Evolutionary conservation across 495 filamentous ascomycete species (phyloP), one percentile per base, ranked within the genome.

Genomic region (Aspergillus indologenus): DNA sequence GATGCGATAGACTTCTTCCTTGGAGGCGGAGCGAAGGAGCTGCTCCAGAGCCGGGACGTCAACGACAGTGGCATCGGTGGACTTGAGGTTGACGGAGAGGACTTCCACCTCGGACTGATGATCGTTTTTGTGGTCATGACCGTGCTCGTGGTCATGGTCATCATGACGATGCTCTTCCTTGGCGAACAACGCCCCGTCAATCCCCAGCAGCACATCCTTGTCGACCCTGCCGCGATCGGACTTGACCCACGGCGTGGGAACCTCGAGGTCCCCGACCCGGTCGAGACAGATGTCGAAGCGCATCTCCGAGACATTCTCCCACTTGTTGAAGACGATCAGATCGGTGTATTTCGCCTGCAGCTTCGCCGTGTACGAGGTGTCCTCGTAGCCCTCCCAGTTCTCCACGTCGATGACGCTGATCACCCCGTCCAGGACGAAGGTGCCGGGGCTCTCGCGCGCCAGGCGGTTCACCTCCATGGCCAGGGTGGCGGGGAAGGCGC

Each of bases 381-480:
- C 92, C 62, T 90, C 91, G 68, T 98, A 98, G 1, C 94, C 94
- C 61, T 84, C 79, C 92, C 92, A 98, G 71, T 98, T 98, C 81
- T 98, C 94, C 5, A 94, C 91, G 71, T 98, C 94, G 52, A 98
- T 88, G 3, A 97, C 94, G 47, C 83, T 89, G 19, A 98, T 84
- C 43, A 98, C 91, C 2, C 94, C 94, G 68, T 98, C 94, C 1
- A 98, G 82, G 6, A 83, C 78, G 64, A 90, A 97, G 11, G 69
- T 67, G 0, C 84, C 84, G 0, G 75, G 77, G n/a, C 66, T 58
- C 23, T 75, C 75, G 11, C 73, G 64, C 45, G 85, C 85, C 0
- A 97, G 73, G 8, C 95, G 84, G 61, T 96, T 97, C 1, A 98
- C 88, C 70, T 93, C 90, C 82, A 96, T 90, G n/a, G 90, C 91